Percentiles rank a stretch among this genome's conserved stretches.
These are phyloP conservation scores for Guillardia theta DNA, from an alignment of 78 protist genomes.

Conservation along the genomic window DNA sequence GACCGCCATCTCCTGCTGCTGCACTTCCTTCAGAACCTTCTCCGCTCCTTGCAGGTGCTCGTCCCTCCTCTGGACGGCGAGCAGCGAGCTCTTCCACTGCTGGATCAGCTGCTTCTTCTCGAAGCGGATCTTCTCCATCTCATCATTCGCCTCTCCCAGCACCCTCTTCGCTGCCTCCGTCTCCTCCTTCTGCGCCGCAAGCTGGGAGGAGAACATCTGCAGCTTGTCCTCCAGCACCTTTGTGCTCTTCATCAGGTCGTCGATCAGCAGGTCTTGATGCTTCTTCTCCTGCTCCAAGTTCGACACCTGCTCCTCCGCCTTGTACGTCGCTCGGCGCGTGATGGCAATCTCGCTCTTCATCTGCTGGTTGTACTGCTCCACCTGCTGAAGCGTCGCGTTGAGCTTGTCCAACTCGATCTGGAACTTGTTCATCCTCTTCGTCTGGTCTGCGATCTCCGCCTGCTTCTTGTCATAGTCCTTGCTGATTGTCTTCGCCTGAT, in stretches of 20 bases:
- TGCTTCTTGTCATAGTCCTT: neutral
- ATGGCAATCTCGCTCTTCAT: constrained; percentile 32
- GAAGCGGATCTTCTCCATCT: constrained; percentile 32
- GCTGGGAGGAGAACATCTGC: neutral
- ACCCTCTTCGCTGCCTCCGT: neutral
- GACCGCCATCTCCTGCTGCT: neutral
- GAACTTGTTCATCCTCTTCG: neutral
- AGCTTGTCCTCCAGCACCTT: neutral
- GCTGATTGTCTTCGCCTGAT: neutral
- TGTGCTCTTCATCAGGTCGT: constrained; percentile 4
- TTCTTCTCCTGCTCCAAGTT: neutral
- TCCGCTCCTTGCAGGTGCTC: neutral
- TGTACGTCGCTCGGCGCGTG: constrained; percentile 31
- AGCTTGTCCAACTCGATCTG: constrained; percentile 21
- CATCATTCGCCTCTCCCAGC: neutral
- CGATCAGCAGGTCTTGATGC: neutral
- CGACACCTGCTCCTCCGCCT: constrained; percentile 17
- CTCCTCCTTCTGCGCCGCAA: neutral
- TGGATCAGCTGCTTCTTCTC: constrained; percentile 31
- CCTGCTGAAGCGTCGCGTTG: neutral
- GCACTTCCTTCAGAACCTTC: neutral
- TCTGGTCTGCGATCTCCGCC: neutral
- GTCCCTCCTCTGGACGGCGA: constrained; percentile 16
- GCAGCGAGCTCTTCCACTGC: constrained; percentile 38
- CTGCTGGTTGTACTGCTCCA: constrained; percentile 19